Conservation (phyloP, 2,329 filamentous ascomycete genomes). For the Fusarium concolor region DNA sequence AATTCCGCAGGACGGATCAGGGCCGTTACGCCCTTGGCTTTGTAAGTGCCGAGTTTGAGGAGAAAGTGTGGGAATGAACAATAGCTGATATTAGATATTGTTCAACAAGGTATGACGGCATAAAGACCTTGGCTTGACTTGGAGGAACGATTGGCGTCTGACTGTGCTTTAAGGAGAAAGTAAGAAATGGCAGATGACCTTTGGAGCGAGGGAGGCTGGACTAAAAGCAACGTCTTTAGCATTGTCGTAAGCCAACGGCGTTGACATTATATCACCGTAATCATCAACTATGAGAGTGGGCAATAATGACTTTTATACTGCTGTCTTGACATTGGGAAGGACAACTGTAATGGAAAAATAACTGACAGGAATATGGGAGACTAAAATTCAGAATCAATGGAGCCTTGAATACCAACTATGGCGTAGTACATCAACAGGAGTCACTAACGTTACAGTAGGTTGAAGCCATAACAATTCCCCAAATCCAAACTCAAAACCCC, state of each 20-base stretch:
- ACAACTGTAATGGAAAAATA: not conserved
- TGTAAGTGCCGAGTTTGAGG: not conserved
- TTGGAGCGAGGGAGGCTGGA: constrained; percentile 21
- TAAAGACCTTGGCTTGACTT: constrained; percentile 3
- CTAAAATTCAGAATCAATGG: not conserved
- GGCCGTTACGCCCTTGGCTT: constrained; percentile 17
- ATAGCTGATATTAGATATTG: constrained; percentile 6
- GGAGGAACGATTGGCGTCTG: constrained; percentile 18
- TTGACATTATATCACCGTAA: constrained; percentile 10
- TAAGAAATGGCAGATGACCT: constrained; percentile 40
- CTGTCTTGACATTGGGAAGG: not conserved
- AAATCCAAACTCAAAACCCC: constrained; percentile 27
- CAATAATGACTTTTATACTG: not conserved
- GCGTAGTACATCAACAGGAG: too few species aligned
- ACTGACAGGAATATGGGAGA: not conserved
- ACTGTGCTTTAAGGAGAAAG: constrained; percentile 25
- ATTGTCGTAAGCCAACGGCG: constrained; percentile 20
- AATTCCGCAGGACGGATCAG: constrained; percentile 32
- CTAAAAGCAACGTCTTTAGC: constrained; percentile 11
- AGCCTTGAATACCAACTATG: not conserved
- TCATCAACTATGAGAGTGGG: not conserved
- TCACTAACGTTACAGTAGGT: not conserved
- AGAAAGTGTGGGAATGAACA: not conserved
- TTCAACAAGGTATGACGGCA: constrained; percentile 1
- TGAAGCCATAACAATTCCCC: constrained; percentile 10